These are phyloP conservation scores for Tetradesmus lagerheimii DNA, from an alignment of 139 green algal genomes.

Conservation along the genomic window DNA sequence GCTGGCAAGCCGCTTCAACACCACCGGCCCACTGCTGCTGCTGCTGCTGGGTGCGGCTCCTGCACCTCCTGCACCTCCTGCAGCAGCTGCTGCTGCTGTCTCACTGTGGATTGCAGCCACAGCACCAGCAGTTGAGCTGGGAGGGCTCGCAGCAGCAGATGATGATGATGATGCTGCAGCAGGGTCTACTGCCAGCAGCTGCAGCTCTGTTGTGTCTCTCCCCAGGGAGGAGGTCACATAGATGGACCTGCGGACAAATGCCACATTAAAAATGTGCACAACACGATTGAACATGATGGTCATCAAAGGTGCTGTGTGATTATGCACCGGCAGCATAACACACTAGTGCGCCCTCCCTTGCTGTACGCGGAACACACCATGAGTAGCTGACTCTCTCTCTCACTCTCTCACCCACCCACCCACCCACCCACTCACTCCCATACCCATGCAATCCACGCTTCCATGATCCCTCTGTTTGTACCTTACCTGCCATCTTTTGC, in stretches of 20 bases:
- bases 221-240: constrained; percentile 15
- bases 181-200: constrained; percentile 14
- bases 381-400: too few relatives aligned
- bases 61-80: background rate
- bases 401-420: too few relatives aligned
- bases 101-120: background rate
- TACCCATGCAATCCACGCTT: too few relatives aligned
- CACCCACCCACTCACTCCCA: too few relatives aligned
- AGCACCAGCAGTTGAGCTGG: background rate
- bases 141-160: background rate
- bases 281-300: too few relatives aligned
- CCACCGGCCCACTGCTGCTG: background rate
- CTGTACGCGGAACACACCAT: too few relatives aligned
- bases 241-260: background rate
- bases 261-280: too few relatives aligned
- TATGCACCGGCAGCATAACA: background rate
- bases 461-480: too few relatives aligned
- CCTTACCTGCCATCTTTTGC: constrained; percentile 23
- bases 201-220: constrained; percentile 13
- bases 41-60: background rate
- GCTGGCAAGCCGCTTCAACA: background rate
- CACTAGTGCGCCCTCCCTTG: too few relatives aligned
- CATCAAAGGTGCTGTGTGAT: too few relatives aligned
- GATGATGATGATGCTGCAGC: background rate
- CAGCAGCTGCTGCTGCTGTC: background rate